A percentile compares a stretch with the other conserved stretches of the same genome.
Conservation (phyloP, 2,329 filamentous ascomycete genomes). For the Aspergillus chevalieri region DNA sequence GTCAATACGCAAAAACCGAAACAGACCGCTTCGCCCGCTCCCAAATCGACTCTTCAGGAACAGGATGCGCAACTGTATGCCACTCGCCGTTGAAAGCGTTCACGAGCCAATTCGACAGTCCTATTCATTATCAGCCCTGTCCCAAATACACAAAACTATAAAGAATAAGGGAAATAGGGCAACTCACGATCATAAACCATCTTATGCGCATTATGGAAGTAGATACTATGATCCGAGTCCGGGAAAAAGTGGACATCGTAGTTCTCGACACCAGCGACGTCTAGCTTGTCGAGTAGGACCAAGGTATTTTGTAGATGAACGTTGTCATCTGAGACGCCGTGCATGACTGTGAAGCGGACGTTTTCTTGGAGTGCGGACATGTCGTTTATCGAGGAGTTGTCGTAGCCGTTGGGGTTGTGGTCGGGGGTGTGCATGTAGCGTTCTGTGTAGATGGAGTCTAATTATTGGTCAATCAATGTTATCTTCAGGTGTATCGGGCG, state of each 20-base stretch:
- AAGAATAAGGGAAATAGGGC: not conserved
- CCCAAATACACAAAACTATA: constrained; percentile 1
- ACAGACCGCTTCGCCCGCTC: constrained; percentile 15
- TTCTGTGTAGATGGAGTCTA: constrained; percentile 34
- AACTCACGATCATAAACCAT: constrained; percentile 87
- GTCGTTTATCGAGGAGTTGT: constrained; percentile 66
- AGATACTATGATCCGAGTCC: constrained; percentile 91
- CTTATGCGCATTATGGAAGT: constrained; percentile 84
- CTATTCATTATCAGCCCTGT: constrained; percentile 8
- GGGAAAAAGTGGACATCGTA: constrained; percentile 97
- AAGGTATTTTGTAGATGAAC: constrained; percentile 96
- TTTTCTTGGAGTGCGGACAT: constrained; percentile 65
- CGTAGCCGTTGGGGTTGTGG: constrained; percentile 71
- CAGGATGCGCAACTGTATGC: constrained; percentile 55
- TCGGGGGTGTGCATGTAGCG: constrained; percentile 96
- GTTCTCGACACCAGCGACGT: constrained; percentile 75
- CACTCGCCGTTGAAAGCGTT: constrained; percentile 98
- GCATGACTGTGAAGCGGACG: constrained; percentile 89
- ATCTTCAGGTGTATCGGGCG: not conserved
- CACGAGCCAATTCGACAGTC: constrained; percentile 71
- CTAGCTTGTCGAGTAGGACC: constrained; percentile 76
- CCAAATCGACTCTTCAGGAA: constrained; percentile 36
- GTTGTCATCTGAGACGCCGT: constrained; percentile 94
- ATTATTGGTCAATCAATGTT: not conserved
- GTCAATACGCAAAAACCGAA: not conserved